A percentile compares a stretch with the other conserved stretches of the same genome.
phyloP scores from a whole-genome alignment of 805 yeast genomes.

The Teunomyces barrocoloradensis region DNA sequence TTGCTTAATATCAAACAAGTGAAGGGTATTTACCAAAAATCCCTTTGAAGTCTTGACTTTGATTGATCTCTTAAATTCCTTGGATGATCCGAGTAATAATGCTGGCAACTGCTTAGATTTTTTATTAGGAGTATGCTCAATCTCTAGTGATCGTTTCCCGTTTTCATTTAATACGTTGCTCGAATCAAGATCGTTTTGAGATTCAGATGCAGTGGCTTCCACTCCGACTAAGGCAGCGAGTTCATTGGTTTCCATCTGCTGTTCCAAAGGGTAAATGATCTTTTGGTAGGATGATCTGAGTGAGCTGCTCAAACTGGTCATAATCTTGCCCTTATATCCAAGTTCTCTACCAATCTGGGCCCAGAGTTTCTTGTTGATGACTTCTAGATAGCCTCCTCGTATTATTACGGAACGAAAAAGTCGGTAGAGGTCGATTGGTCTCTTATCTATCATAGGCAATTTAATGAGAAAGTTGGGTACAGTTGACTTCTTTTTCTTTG shows the following conservation, averaged over 20 bases:
- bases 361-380: constrained; percentile 71
- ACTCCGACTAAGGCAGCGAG: constrained; percentile 1
- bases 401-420: constrained; percentile 55
- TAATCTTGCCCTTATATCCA: constrained; percentile 70
- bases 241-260: constrained; percentile 12
- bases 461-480: constrained; percentile 32
- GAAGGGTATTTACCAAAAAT: constrained; percentile 47
- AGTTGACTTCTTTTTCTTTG: constrained; percentile 5
- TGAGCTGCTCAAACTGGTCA: constrained; percentile 69
- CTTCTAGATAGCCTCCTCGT: constrained; percentile 65
- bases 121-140: background rate
- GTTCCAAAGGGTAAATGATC: constrained; percentile 33
- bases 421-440: constrained; percentile 62
- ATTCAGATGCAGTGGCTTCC: background rate
- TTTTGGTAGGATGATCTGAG: constrained; percentile 58
- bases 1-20: constrained; percentile 42
- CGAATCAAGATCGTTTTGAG: background rate
- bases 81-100: constrained; percentile 44
- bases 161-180: background rate
- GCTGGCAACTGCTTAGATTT: constrained; percentile 21
- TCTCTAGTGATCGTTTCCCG: background rate
- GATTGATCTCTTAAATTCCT: constrained; percentile 45
- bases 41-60: constrained; percentile 51
- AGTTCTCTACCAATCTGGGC: constrained; percentile 79
- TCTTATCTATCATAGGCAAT: constrained; percentile 65